A percentile compares a stretch with the other conserved stretches of the same genome.
Evolutionary conservation across 2,329 filamentous ascomycete species (phyloP).

Genomic region (Colletotrichum tamarilloi): DNA sequence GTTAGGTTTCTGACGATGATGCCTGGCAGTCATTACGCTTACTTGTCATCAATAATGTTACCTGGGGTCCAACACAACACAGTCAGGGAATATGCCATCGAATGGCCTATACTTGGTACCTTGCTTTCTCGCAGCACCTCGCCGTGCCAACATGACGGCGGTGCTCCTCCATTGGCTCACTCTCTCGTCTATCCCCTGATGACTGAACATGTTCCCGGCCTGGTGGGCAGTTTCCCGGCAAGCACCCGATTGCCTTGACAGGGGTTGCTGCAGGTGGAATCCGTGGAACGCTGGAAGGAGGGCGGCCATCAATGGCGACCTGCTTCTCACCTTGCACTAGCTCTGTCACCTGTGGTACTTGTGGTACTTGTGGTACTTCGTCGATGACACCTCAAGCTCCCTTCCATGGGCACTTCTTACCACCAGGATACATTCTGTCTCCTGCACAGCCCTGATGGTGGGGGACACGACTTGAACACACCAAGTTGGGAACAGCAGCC

Average conservation of each 20-base stretch:
- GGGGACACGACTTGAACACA: not conserved
- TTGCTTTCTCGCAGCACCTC: not conserved
- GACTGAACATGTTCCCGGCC: conserved; percentile 16
- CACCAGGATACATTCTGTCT: too few relatives aligned
- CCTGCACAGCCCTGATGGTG: not conserved
- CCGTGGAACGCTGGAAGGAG: not conserved
- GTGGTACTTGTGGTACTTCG: not conserved
- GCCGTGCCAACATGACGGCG: not conserved
- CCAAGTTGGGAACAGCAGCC: not conserved
- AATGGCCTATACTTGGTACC: not conserved
- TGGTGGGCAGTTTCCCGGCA: conserved; percentile 26
- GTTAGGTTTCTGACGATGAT: not conserved
- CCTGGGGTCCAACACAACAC: not conserved
- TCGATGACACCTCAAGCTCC: too few relatives aligned
- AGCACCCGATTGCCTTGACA: conserved; percentile 18
- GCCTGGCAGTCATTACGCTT: not conserved
- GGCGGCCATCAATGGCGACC: conserved; percentile 1
- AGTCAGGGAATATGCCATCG: too few relatives aligned
- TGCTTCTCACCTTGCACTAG: not conserved
- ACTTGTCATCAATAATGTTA: not conserved
- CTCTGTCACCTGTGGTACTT: not conserved
- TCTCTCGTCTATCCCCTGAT: conserved; percentile 9
- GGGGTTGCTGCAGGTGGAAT: conserved; percentile 27
- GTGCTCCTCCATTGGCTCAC: conserved; percentile 19
- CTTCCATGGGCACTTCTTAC: too few relatives aligned